These are phyloP conservation scores for thale cress (Arabidopsis thaliana) DNA, from an alignment of 345 rosid genomes.

Conservation along the genomic window DNA sequence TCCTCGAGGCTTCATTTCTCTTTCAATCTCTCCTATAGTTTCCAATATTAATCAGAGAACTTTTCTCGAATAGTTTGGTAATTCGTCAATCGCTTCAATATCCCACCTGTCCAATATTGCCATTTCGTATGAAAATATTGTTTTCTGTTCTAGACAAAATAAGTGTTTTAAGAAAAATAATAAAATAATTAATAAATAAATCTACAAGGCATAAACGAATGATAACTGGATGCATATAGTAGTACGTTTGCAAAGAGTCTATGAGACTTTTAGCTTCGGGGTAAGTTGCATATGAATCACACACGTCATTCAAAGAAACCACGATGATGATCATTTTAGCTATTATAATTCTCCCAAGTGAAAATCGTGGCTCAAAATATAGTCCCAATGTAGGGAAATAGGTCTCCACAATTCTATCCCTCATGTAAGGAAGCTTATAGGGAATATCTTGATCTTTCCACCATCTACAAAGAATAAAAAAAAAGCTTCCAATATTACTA, in stretches of 20 bases:
- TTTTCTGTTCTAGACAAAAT: no score
- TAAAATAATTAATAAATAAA: no score
- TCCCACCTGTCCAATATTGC: conserved; percentile 15
- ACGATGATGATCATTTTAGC: neutral
- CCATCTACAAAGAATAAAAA: conserved; percentile 5
- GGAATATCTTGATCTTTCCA: conserved; percentile 15
- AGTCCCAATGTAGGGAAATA: neutral
- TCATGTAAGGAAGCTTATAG: conserved; percentile 21
- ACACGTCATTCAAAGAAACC: conserved; percentile 21
- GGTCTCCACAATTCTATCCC: conserved; percentile 28
- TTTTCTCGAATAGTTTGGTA: neutral
- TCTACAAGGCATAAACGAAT: no score
- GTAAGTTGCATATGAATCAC: conserved; percentile 31
- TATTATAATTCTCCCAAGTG: conserved; percentile 3
- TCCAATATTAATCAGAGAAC: neutral
- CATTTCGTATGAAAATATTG: neutral
- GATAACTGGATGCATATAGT: neutral
- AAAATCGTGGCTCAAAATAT: conserved; percentile 21
- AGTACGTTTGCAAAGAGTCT: conserved; percentile 17
- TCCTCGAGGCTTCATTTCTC: neutral
- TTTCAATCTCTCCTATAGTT: neutral
- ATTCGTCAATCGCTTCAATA: neutral
- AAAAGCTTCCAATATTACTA: neutral
- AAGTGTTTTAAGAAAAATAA: no score
- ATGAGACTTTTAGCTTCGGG: conserved; percentile 6